phyloP scores from a whole-genome alignment of 1,139 yeast genomes.

The Candida pseudoviswanathii region DNA sequence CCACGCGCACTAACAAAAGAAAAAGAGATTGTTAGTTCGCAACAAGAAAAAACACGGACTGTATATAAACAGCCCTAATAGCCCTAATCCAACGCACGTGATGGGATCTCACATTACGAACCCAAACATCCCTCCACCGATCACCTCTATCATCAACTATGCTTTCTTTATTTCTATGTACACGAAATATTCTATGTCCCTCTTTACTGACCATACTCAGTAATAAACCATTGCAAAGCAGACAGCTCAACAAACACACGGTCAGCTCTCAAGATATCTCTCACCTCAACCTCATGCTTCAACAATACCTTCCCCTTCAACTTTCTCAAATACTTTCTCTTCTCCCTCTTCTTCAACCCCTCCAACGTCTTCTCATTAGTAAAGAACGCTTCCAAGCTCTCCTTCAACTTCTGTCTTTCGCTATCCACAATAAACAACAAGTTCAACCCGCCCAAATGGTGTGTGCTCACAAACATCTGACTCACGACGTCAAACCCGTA shows the following conservation, averaged over 20 bases:
- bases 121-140: not conserved
- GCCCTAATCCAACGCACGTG: constrained; percentile 19
- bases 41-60: constrained; percentile 2
- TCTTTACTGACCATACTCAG: constrained; percentile 24
- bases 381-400: constrained; percentile 9
- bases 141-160: not conserved
- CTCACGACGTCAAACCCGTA: constrained; percentile 23
- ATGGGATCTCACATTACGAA: not conserved
- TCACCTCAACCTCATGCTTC: constrained; percentile 80
- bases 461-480: constrained; percentile 55
- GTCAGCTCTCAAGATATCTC: constrained; percentile 82
- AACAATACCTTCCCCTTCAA: constrained; percentile 64
- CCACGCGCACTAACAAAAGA: not conserved
- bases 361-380: constrained; percentile 6
- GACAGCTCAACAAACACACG: constrained; percentile 72
- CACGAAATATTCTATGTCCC: constrained; percentile 6
- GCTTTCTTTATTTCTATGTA: constrained; percentile 12
- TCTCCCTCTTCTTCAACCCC: constrained; percentile 9
- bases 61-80: constrained; percentile 17
- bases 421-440: constrained; percentile 67
- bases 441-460: constrained; percentile 55
- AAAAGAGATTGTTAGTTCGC: not conserved
- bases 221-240: constrained; percentile 65
- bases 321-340: constrained; percentile 40
- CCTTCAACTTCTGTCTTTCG: constrained; percentile 53